Conservation (phyloP, 805 yeast species). For the Ogataea kodamae region DNA sequence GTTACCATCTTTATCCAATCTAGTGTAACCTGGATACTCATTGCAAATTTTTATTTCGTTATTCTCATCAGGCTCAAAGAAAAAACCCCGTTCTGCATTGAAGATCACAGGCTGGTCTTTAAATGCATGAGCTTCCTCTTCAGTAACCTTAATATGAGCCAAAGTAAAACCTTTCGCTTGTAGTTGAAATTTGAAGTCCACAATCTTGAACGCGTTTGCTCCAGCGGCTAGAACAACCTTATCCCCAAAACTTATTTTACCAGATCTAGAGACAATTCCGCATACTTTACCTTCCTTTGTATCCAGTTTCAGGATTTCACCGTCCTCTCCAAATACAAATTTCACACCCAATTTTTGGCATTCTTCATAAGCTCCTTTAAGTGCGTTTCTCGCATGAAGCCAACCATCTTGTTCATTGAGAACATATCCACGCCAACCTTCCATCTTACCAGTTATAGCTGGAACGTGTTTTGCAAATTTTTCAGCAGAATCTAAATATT, state of each 20-base stretch:
- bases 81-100: slow-evolving; percentile 40
- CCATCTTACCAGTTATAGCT: slow-evolving; percentile 8
- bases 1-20: slow-evolving; percentile 21
- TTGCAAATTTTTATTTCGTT: slow-evolving; percentile 35
- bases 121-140: slow-evolving; percentile 33
- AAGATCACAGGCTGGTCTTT: slow-evolving; percentile 40
- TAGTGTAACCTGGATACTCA: slow-evolving; percentile 22
- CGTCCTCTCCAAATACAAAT: slow-evolving; percentile 17
- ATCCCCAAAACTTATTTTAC: slow-evolving; percentile 27
- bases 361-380: slow-evolving; percentile 23
- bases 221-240: slow-evolving; percentile 36
- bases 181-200: slow-evolving; percentile 31
- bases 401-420: slow-evolving; percentile 31
- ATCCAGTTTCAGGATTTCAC: slow-evolving; percentile 8
- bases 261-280: slow-evolving; percentile 23
- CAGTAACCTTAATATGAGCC: slow-evolving; percentile 36
- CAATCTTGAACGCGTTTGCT: slow-evolving; percentile 34
- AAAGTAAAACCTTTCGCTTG: slow-evolving; percentile 38
- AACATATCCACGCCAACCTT: slow-evolving; percentile 13
- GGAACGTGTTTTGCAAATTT: slow-evolving; percentile 17
- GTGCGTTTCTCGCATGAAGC: slow-evolving; percentile 29
- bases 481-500: slow-evolving; percentile 19
- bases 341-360: slow-evolving; percentile 19
- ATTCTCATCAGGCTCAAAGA: slow-evolving; percentile 45
- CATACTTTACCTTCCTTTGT: slow-evolving; percentile 4